Conservation (phyloP, 345 rosid genomes). For the Brassica napus region DNA sequence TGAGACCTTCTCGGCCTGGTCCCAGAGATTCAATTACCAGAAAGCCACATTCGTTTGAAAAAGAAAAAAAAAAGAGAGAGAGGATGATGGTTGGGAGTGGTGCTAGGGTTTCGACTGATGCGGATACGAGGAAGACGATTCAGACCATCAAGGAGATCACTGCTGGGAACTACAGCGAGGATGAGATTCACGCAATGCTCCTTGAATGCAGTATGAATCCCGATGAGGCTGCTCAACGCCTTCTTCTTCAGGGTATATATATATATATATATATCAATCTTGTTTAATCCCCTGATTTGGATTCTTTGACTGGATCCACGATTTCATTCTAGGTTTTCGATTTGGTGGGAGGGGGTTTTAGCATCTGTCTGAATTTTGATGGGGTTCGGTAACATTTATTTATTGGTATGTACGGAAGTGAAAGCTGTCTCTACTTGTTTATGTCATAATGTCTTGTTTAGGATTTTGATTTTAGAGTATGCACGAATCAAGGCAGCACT, state of each 20-base stretch:
- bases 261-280: constrained; percentile 16
- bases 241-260: constrained; percentile 75
- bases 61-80: no score
- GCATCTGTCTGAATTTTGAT: constrained; percentile 22
- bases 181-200: constrained; percentile 93
- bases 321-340: neutral
- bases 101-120: constrained; percentile 70
- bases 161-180: constrained; percentile 72
- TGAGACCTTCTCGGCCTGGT: constrained; percentile 15
- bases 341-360: constrained; percentile 37
- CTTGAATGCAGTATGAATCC: constrained; percentile 93
- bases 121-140: constrained; percentile 62
- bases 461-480: no score
- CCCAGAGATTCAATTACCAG: constrained; percentile 12
- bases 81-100: constrained; percentile 74
- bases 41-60: constrained; percentile 26
- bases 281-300: neutral
- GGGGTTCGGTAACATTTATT: no score
- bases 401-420: no score
- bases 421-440: neutral
- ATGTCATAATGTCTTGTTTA: no score
- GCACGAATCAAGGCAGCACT: no score
- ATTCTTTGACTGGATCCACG: constrained; percentile 34
- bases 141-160: constrained; percentile 77
- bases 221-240: constrained; percentile 75